A percentile compares a stretch with the other conserved stretches of the same genome.
These are phyloP conservation scores for Myriosclerotinia curreyana DNA, from an alignment of 2,329 filamentous ascomycete genomes.

Conservation along the genomic window DNA sequence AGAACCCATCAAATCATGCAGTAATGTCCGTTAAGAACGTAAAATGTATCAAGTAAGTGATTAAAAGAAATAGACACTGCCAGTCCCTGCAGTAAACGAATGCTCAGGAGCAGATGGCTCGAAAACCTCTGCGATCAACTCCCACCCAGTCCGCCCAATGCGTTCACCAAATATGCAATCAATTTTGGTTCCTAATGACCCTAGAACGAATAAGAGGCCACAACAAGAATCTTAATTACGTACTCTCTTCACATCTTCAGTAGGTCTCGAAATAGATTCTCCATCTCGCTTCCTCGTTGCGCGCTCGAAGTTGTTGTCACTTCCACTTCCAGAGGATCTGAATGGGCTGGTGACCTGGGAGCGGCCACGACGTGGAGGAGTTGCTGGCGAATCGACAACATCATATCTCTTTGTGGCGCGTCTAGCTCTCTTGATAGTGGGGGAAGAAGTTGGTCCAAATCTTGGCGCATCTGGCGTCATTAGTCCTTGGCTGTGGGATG, in stretches of 20 bases:
- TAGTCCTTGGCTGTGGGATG: slow-evolving; percentile 36
- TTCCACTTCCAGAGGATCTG: slow-evolving; percentile 57
- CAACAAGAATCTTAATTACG: slow-evolving; percentile 9
- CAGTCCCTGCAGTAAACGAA: background rate
- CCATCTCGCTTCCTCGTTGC: slow-evolving; percentile 47
- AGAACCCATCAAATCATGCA: slow-evolving; percentile 15
- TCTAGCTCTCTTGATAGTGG: slow-evolving; percentile 59
- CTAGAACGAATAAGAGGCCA: slow-evolving; percentile 1
- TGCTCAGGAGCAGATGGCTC: slow-evolving; percentile 5
- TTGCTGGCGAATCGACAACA: slow-evolving; percentile 34
- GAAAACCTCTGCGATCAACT: slow-evolving; percentile 8
- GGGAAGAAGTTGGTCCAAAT: slow-evolving; percentile 59
- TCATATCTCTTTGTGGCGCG: slow-evolving; percentile 50
- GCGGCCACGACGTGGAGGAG: slow-evolving; percentile 26
- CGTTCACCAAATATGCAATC: slow-evolving; percentile 10
- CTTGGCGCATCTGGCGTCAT: slow-evolving; percentile 55
- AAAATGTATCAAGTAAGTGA: slow-evolving; percentile 17
- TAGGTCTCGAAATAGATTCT: slow-evolving; percentile 39
- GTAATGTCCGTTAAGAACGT: slow-evolving; percentile 8
- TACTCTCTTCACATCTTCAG: slow-evolving; percentile 25
- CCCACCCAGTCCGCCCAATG: slow-evolving; percentile 3
- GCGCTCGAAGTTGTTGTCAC: slow-evolving; percentile 38
- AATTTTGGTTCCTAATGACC: slow-evolving; percentile 9
- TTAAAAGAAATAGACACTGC: slow-evolving; percentile 12
- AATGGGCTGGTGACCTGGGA: slow-evolving; percentile 48